Base-by-base conservation (phyloP, 306 rosid species). In the Trifolium pratense region DNA sequence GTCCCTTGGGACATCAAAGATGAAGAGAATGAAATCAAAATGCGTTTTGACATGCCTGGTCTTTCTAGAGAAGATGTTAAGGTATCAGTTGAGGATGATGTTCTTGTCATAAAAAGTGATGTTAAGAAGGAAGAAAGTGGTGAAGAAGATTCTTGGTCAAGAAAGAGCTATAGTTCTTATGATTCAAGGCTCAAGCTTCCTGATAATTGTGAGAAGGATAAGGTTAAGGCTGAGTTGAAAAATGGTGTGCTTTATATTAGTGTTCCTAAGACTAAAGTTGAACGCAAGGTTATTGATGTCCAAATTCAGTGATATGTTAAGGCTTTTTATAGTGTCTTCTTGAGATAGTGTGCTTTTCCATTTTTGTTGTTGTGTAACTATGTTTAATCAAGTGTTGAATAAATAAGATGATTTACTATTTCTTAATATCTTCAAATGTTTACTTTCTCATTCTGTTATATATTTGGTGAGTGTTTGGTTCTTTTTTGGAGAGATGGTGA, bases 21-120 rank as follows among this genome's bases (percentile, higher is more conserved):
- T 1, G 86, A 85, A 3, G 96, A 93, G 34, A 39, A 89, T 2
- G 90, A 89, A 71, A 84, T 93, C 70, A 87, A 49, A 68, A 77
- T 90, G 89, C 71, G 97, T 64, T 86, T 90, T 21, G 97, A 93
- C 89, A 89, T 93, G 96, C 98, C 97, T 0, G 98, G 98, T 20
- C 86, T 93, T 1, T 83, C 90, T 9, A 93, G 89, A 70, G 92
- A 89, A 25, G 87, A 90, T 61, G 93, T 90, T 21, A 90, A 87
- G 67, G 90, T 92, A 3, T 83, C 85, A 2, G 75, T 92, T 5
- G 97, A 88, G 57, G 91, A 87, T 26, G 80, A 87, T 43, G 76
- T 88, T 14, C 90, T 92, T 57, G 85, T 87, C 11, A 83, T 92
- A 14, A 83, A 69, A 76, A 94, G 90, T 49, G 80, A 67, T 10